Evolutionary conservation across 345 rosid genomes (phyloP), one percentile per base, ranked within the genome.

Genomic region (Eucalyptus tenuipes): DNA sequence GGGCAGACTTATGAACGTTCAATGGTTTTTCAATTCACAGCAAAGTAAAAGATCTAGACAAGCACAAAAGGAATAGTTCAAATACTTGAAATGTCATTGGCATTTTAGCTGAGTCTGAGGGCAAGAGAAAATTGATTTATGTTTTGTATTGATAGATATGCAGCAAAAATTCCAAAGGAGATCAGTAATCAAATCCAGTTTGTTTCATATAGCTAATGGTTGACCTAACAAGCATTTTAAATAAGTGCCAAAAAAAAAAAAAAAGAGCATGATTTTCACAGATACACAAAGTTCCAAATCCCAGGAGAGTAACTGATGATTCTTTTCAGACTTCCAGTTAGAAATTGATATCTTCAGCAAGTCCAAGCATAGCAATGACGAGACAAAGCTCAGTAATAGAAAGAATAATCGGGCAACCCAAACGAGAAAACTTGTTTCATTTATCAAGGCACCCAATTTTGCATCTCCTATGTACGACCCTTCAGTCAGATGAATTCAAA

Each of bases 1-100:
- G 92, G 94, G 24, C 91, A 94, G 59, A 90, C 71, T 61, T 95
- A 96, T 71, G 50, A 88, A 88, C 97, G 95, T 93, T 75, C 92
- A 55, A 96, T 96, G 96, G 68, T 96, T 50, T 96, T 90, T 71
- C 93, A 94, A 88, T 96, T 95, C 93, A 92, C 97, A 12, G 92
- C 97, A 85, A 27, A 49, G 48, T 86, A 86, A 55, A 31, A 40
- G 49, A 37, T 48, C 87, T 53, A 3, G 61, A 55, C 61, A 55
- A 55, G 61, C 61, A 55, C 12, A 10, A 13, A 55, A 59, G 9
- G 31, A n/a, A 82, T 27, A 44, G 16, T 82, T 82, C 7, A 10
- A n/a, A 18, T 42, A 42, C 50, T 42, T 82, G 27, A 59, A 24
- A 59, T 12, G 31, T 59, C 29, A 59, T 12, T 25, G n/a, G 25